These are phyloP conservation scores for Dissophora ornata DNA, from an alignment of 192 early-diverging fungal genomes.

Conservation along the genomic window DNA sequence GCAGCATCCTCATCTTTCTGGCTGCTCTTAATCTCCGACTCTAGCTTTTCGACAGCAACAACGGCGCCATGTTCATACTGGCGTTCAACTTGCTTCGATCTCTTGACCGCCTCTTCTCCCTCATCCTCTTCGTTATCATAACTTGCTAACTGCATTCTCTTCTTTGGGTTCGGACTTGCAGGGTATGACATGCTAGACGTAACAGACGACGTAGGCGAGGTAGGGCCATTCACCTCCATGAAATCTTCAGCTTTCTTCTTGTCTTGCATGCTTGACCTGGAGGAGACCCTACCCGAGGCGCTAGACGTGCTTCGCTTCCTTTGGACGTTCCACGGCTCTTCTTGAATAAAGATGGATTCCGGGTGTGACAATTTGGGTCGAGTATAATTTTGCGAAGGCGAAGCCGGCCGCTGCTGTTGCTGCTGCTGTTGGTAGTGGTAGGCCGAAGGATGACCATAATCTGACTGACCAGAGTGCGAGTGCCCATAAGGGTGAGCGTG, in stretches of 20 bases:
- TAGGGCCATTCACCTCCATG: background rate
- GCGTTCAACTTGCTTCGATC: slow-evolving; percentile 24
- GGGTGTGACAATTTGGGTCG: slow-evolving; percentile 36
- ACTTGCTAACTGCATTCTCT: slow-evolving; percentile 20
- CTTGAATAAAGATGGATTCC: slow-evolving; percentile 42
- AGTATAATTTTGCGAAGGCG: background rate
- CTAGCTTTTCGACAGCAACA: slow-evolving; percentile 2
- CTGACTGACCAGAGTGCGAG: background rate
- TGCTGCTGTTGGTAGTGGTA: background rate
- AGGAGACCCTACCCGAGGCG: slow-evolving; percentile 1
- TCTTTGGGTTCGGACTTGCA: slow-evolving; percentile 43
- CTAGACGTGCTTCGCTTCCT: slow-evolving; percentile 42
- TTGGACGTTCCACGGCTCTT: slow-evolving; percentile 46
- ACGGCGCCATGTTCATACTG: background rate
- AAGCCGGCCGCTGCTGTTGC: background rate
- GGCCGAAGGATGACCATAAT: background rate
- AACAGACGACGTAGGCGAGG: slow-evolving; percentile 13
- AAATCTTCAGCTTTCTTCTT: slow-evolving; percentile 21
- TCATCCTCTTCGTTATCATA: slow-evolving; percentile 10
- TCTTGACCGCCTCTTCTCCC: slow-evolving; percentile 5
- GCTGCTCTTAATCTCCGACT: background rate
- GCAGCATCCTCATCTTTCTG: slow-evolving; percentile 35
- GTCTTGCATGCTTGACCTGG: background rate
- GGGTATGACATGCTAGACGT: slow-evolving; percentile 14
- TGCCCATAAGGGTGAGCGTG: slow-evolving; percentile 6